Base-by-base conservation (phyloP, 305 asterid species). In the Lippia alba region DNA sequence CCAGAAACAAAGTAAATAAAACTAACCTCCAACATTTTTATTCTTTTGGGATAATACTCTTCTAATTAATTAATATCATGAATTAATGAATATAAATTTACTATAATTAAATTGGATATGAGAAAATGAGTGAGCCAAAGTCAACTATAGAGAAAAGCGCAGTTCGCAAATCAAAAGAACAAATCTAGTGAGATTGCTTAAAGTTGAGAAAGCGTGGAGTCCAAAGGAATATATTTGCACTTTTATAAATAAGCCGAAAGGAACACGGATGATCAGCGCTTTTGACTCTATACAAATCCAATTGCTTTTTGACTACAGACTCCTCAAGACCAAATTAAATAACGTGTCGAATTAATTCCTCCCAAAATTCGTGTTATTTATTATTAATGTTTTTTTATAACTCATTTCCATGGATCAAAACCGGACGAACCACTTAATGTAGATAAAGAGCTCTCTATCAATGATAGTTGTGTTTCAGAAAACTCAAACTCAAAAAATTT, bases 171-270 rank as follows among this genome's bases (percentile, higher is more conserved):
- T 62, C 30, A 33, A 12, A 59, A 34, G 65, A 61, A 51, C 49
- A 78, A 74, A 74, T 70, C 60, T 30, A 14, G 30, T 54, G 57
- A 70, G 41, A 65, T 74, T 46, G 32, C 54, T 60, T 60, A 61
- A 72, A 61, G 69, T 55, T 66, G 49, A 61, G 59, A 51, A 39
- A 55, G 49, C 50, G 46, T 6, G 39, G 11, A 44, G n/a, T 51
- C n/a, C 49, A 0, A 15, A 24, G 46, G 60, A 72, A 63, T 62
- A 24, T 19, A 44, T 8, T 44, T 44, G 8, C 12, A 32, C 66
- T 40, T 75, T 76, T 80, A 24, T 24, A 24, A 24, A 24, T 53
- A 55, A 34, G 79, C 81, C 81, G 79, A 76, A 80, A 76, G 80
- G 70, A 66, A 56, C 32, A 56, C 9, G 24, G 39, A 48, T 10